Base-by-base conservation (phyloP, 2,329 filamentous ascomycete genomes). In the Aspergillus ochraceoroseus region DNA sequence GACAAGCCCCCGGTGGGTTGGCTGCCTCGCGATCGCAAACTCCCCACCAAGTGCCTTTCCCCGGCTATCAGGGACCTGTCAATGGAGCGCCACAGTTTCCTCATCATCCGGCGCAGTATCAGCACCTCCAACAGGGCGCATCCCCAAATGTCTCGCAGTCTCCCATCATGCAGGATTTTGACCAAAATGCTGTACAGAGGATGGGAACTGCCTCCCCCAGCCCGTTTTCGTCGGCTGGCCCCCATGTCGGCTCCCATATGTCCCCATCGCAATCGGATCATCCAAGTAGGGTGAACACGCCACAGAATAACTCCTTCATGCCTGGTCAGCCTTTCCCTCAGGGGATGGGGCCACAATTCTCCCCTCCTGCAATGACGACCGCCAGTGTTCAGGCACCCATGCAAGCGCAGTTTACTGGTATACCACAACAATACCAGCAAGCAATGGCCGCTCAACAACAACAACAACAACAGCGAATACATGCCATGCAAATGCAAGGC, bases 161-260 rank as follows among this genome's bases (percentile, higher is more conserved):
- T 5, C 92, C 92, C 18, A 90, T 94, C 48, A 88, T 95, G 48
- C 89, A 94, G 58, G 75, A 79, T 38, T 81, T 79, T 40, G 68
- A 70, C 43, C 66, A 73, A 65, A 79, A 85, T 58, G 76, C 76
- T 55, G 80, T 83, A 26, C 85, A 88, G 60, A 75, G 88, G 57
- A 87, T 96, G 64, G 84, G 88, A 51, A 95, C 90, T 31, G 84
- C 87, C 29, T 96, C 92, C 20, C 90, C 92, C 3, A 90, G 92
- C 64, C 87, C 87, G 1, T 95, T 94, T 62, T 89, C 85, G 1
- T 85, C 85, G 11, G 81, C 82, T 42, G 75, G 77, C 20, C 82
- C 84, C 53, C 83, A 85, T 57, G 85, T 87, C 55, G 76, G 73
- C 25, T 67, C 76, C 11, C 85, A 89, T 57, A 76, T 82, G 44